A percentile compares a stretch with the other conserved stretches of the same genome.
Conservation (phyloP, 768 basidiomycete genomes). For the Suillus sp. region DNA sequence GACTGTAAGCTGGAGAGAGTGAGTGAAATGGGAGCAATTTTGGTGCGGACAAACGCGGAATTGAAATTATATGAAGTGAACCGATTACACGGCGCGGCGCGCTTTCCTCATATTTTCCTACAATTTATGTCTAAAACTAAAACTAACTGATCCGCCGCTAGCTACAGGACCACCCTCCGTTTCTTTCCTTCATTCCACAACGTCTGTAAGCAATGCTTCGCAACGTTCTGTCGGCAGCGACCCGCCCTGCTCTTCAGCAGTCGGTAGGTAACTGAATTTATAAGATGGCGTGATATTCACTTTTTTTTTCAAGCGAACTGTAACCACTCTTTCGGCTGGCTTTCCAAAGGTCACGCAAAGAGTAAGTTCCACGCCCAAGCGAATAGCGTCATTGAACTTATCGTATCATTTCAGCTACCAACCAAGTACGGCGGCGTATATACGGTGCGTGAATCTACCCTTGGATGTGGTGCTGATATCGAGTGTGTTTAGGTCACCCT, state of each 20-base stretch:
- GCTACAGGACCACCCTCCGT: slow-evolving; percentile 17
- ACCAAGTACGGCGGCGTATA: slow-evolving; percentile 94
- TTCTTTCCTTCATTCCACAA: slow-evolving; percentile 34
- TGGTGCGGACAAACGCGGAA: slow-evolving; percentile 19
- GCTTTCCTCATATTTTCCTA: slow-evolving; percentile 2
- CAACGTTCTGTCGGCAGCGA: slow-evolving; percentile 57
- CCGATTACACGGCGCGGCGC: slow-evolving; percentile 8
- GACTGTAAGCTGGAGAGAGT: slow-evolving; percentile 18
- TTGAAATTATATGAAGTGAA: slow-evolving; percentile 5
- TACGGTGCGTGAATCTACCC: slow-evolving; percentile 51
- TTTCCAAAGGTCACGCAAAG: slow-evolving; percentile 75
- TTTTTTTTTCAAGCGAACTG: slow-evolving; percentile 52
- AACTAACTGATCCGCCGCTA: slow-evolving; percentile 2
- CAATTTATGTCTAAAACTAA: slow-evolving; percentile 8
- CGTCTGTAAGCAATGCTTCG: slow-evolving; percentile 63
- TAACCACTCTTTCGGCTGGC: slow-evolving; percentile 76
- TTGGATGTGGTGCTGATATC: slow-evolving; percentile 24
- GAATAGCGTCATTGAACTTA: slow-evolving; percentile 14
- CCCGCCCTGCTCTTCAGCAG: slow-evolving; percentile 54
- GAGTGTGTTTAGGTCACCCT: slow-evolving; percentile 74
- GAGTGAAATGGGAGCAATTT: slow-evolving; percentile 10
- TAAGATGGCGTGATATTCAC: slow-evolving; percentile 1
- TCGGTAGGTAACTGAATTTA: slow-evolving; percentile 43
- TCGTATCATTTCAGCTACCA: slow-evolving; percentile 53
- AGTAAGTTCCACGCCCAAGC: slow-evolving; percentile 43